A percentile compares a stretch with the other conserved stretches of the same genome.
Conservation (phyloP, 2,329 filamentous ascomycete species). For the Coniella vitis region DNA sequence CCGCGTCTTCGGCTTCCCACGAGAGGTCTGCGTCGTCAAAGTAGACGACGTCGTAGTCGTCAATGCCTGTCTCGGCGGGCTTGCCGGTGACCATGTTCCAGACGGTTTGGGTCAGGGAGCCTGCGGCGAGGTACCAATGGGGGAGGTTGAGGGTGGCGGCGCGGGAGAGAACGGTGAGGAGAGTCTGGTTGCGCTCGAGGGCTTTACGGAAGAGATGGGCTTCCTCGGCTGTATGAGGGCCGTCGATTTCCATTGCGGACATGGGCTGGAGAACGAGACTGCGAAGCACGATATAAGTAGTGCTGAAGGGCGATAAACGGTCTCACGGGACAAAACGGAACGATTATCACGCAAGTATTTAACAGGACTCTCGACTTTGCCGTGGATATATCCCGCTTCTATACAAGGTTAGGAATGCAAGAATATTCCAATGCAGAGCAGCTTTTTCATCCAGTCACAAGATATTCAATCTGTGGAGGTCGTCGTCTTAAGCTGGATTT, state of each 20-base stretch:
- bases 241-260: conserved; percentile 5
- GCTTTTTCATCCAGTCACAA: too few species aligned
- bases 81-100: conserved; percentile 28
- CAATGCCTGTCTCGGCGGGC: conserved; percentile 27
- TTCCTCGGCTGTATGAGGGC: conserved; percentile 11
- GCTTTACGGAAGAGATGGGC: conserved; percentile 6
- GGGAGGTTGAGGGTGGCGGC: conserved; percentile 13
- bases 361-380: too few species aligned
- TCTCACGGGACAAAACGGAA: too few species aligned
- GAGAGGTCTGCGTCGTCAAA: conserved; percentile 28
- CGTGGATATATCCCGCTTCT: too few species aligned
- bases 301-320: too few species aligned
- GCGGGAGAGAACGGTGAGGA: conserved; percentile 14
- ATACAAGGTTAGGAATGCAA: too few species aligned
- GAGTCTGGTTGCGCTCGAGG: conserved; percentile 13
- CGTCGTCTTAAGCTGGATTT: too few species aligned
- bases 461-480: too few species aligned
- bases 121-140: conserved; percentile 24
- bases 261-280: background rate
- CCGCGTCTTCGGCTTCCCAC: conserved; percentile 29
- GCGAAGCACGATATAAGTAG: too few species aligned
- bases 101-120: conserved; percentile 30
- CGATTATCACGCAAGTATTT: too few species aligned
- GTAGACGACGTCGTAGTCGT: conserved; percentile 32
- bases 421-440: too few species aligned